phyloP scores from a whole-genome alignment of 257 asterid species.

The Solanum neorickii region DNA sequence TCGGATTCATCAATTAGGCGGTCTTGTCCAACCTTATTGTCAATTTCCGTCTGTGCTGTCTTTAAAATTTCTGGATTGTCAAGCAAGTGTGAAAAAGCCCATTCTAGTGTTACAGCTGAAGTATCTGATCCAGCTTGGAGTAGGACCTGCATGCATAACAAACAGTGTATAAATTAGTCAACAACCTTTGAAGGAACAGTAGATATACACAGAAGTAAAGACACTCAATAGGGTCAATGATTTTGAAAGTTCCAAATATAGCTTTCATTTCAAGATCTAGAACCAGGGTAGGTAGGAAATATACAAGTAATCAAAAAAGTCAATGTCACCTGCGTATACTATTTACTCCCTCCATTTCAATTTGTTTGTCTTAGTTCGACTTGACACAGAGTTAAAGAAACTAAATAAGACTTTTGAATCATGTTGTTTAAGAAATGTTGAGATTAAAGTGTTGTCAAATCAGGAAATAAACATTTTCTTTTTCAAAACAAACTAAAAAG shows the following conservation, averaged over 20 bases:
- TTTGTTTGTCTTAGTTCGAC: not conserved
- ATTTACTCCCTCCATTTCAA: not conserved
- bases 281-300: not conserved
- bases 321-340: not conserved
- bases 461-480: not conserved
- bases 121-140: slow-evolving; percentile 33
- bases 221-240: not conserved
- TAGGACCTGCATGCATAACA: slow-evolving; percentile 9
- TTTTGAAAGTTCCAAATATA: not conserved
- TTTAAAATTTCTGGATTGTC: slow-evolving; percentile 7
- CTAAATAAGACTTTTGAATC: not conserved
- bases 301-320: not conserved
- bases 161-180: not conserved
- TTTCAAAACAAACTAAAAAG: not conserved
- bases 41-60: slow-evolving; percentile 22
- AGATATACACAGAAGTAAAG: not conserved
- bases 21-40: slow-evolving; percentile 4
- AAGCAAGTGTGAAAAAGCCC: slow-evolving; percentile 18
- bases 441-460: not conserved
- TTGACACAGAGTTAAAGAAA: not conserved
- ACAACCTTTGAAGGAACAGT: not conserved
- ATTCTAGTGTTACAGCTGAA: slow-evolving; percentile 18
- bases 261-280: not conserved
- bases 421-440: not conserved
- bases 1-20: slow-evolving; percentile 16